Conservation (phyloP, 768 basidiomycete genomes). For the Pisolithus sp. region DNA sequence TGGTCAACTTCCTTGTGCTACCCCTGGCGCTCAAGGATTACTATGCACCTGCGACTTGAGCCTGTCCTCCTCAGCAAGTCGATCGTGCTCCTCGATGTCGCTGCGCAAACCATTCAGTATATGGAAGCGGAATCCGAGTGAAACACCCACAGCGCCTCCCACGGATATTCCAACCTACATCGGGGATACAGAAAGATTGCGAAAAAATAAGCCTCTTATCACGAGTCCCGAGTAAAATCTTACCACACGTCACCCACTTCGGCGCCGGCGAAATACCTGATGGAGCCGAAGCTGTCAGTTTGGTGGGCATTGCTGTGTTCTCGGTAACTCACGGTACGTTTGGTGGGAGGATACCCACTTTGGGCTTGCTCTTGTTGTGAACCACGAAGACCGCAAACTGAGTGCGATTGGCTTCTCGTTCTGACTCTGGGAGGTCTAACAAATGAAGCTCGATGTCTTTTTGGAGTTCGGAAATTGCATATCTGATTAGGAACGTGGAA, state of each 20-base stretch:
- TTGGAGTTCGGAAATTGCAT: conserved; percentile 83
- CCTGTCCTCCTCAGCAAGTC: conserved; percentile 45
- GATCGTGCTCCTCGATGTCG: conserved; percentile 73
- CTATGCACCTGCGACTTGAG: conserved; percentile 8
- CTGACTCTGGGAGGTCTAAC: conserved; percentile 55
- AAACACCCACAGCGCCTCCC: conserved; percentile 63
- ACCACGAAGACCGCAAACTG: conserved; percentile 92
- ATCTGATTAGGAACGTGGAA: conserved; percentile 40
- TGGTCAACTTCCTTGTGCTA: not conserved
- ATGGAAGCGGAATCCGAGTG: not conserved
- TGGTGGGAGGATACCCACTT: conserved; percentile 67
- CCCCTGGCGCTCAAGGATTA: no score
- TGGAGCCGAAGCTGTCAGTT: conserved; percentile 4
- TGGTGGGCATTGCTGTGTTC: conserved; percentile 2
- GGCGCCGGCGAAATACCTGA: conserved; percentile 73
- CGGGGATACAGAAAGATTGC: not conserved
- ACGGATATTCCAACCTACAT: conserved; percentile 75
- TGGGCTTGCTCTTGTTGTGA: conserved; percentile 88
- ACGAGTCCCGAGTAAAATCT: conserved; percentile 19
- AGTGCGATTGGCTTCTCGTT: conserved; percentile 70
- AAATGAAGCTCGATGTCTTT: conserved; percentile 81
- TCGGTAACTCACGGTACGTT: conserved; percentile 50
- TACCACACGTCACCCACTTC: conserved; percentile 72
- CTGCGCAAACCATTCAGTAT: conserved; percentile 28
- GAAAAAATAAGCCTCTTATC: conserved; percentile 12